phyloP scores from a whole-genome alignment of 73 alveolate genomes.

The Blepharisma stoltei region DNA sequence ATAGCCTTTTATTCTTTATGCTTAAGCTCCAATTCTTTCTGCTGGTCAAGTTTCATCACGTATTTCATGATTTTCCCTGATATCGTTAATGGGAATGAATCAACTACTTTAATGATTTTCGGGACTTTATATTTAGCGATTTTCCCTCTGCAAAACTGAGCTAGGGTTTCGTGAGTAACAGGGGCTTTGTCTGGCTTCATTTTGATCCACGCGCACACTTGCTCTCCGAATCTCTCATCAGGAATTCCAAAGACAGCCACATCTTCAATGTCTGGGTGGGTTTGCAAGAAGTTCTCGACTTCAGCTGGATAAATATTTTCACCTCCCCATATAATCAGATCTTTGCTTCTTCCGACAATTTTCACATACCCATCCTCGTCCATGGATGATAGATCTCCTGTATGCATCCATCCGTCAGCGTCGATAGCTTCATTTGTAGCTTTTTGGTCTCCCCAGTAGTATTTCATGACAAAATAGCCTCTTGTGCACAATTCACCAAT shows the following conservation, averaged over 20 bases:
- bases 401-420: conserved; percentile 56
- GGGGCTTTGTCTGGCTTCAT: conserved; percentile 34
- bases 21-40: too few relatives aligned
- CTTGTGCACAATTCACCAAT: conserved; percentile 62
- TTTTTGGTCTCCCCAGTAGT: conserved; percentile 74
- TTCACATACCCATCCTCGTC: conserved; percentile 74
- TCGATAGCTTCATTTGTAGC: conserved; percentile 46
- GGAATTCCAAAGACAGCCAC: conserved; percentile 75
- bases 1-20: too few relatives aligned
- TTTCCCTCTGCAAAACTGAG: conserved; percentile 54
- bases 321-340: conserved; percentile 87
- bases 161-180: conserved; percentile 42
- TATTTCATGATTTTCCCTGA: conserved; percentile 80
- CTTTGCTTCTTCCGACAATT: conserved; percentile 80
- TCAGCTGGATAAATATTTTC: conserved; percentile 84
- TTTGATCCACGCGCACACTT: conserved; percentile 71
- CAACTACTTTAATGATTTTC: conserved; percentile 53
- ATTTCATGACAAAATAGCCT: conserved; percentile 69
- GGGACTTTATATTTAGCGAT: conserved; percentile 74
- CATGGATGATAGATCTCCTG: conserved; percentile 73
- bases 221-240: conserved; percentile 78
- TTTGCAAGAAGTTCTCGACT: conserved; percentile 62
- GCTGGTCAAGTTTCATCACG: conserved; percentile 46
- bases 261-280: conserved; percentile 56
- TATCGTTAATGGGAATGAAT: conserved; percentile 65